A percentile compares a stretch with the other conserved stretches of the same genome.
Conservation (phyloP, 2,329 filamentous ascomycete genomes). For the Hypoxylon sp. region DNA sequence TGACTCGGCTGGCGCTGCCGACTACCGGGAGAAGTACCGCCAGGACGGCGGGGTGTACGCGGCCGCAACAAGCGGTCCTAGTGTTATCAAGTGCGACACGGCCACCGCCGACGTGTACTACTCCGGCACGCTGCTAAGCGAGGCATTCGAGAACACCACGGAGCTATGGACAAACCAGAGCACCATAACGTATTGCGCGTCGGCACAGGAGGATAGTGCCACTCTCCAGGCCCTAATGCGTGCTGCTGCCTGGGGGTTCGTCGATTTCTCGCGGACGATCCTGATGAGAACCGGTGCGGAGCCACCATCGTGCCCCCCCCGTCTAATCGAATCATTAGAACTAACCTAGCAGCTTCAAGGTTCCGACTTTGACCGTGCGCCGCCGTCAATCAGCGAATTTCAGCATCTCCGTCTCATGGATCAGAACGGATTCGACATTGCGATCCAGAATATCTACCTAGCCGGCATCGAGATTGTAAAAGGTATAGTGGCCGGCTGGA, state of each 20-base stretch:
- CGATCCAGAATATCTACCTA: slow-evolving; percentile 74
- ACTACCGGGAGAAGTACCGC: slow-evolving; percentile 68
- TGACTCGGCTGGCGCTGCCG: slow-evolving; percentile 62
- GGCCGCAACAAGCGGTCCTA: slow-evolving; percentile 62
- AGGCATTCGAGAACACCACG: slow-evolving; percentile 75
- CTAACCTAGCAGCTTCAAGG: slow-evolving; percentile 50
- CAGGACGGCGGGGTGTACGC: slow-evolving; percentile 56
- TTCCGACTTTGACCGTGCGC: slow-evolving; percentile 79
- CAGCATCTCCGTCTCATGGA: slow-evolving; percentile 71
- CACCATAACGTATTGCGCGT: slow-evolving; percentile 73
- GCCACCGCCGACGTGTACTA: slow-evolving; percentile 81
- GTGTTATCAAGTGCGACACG: slow-evolving; percentile 73
- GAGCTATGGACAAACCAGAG: slow-evolving; percentile 74
- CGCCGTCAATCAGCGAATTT: slow-evolving; percentile 65
- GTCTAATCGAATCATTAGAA: background rate
- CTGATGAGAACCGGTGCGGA: slow-evolving; percentile 70
- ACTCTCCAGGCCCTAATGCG: slow-evolving; percentile 74
- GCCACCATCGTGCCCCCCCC: background rate
- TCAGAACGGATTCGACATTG: slow-evolving; percentile 73
- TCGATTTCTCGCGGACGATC: slow-evolving; percentile 76
- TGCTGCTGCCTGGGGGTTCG: slow-evolving; percentile 65
- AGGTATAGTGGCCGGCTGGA: slow-evolving; percentile 73
- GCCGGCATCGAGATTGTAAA: slow-evolving; percentile 74
- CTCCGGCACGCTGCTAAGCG: slow-evolving; percentile 69
- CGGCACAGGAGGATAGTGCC: slow-evolving; percentile 79